Evolutionary conservation across 2,329 filamentous ascomycete genomes (phyloP).

Genomic region (Exophiala sideris): DNA sequence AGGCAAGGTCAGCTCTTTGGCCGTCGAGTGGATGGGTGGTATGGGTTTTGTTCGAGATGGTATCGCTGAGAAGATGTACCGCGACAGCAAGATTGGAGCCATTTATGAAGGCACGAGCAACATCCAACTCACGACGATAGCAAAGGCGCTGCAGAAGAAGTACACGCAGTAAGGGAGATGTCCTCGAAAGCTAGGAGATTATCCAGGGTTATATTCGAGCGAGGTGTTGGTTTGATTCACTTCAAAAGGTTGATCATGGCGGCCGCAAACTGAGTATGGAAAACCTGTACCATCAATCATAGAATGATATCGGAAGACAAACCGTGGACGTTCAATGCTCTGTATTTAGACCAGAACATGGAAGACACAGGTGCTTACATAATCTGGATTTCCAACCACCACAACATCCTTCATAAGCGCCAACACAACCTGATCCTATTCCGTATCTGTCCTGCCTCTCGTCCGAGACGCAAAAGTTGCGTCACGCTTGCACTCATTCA

Average conservation of each 20-base stretch:
- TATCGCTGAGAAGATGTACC: conserved; percentile 94
- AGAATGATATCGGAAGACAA: too few relatives aligned
- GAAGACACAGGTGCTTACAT: not conserved
- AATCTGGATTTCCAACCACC: not conserved
- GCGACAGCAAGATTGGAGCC: conserved; percentile 96
- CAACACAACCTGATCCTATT: too few relatives aligned
- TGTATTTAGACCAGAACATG: too few relatives aligned
- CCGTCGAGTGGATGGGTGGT: conserved; percentile 98
- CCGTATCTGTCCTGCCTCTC: too few relatives aligned
- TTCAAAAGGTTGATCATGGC: too few relatives aligned
- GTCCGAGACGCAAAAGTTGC: too few relatives aligned
- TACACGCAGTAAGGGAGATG: conserved; percentile 53
- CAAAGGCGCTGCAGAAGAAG: conserved; percentile 65
- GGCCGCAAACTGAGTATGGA: too few relatives aligned
- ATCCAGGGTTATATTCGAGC: not conserved
- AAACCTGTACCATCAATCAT: too few relatives aligned
- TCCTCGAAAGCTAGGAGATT: too few relatives aligned
- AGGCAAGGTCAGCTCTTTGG: conserved; percentile 75
- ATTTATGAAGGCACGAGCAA: conserved; percentile 85
- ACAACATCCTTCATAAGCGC: too few relatives aligned
- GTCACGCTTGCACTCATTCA: too few relatives aligned
- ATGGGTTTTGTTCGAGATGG: conserved; percentile 98
- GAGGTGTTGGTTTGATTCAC: not conserved
- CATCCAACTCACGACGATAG: conserved; percentile 68
- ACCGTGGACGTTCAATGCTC: too few relatives aligned